Evolutionary conservation across 306 rosid species (phyloP).

Genomic region (Astragalus membranaceus): DNA sequence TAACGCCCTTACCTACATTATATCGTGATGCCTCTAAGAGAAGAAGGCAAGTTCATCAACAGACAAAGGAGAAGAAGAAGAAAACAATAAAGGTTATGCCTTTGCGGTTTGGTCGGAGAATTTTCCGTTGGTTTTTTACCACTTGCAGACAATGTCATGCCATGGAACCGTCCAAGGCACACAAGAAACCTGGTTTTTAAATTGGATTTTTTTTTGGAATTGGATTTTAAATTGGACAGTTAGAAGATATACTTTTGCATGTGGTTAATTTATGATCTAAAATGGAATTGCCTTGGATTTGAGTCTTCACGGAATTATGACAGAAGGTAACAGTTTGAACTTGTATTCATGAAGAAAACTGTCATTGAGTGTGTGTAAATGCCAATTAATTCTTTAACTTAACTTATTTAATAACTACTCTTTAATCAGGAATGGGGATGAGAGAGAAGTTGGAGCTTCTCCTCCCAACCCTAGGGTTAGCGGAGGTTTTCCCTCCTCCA

Average conservation of each 20-base stretch:
- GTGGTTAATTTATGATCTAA: background rate
- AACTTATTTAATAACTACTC: too few species aligned
- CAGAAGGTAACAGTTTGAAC: background rate
- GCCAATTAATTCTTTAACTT: too few species aligned
- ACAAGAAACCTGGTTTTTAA: background rate
- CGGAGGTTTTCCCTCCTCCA: too few species aligned
- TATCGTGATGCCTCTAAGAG: conserved; percentile 47
- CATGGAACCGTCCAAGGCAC: conserved; percentile 45
- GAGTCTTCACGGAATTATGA: background rate
- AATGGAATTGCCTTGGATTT: background rate
- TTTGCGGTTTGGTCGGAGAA: conserved; percentile 33
- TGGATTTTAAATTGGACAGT: background rate
- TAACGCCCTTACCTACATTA: conserved; percentile 48
- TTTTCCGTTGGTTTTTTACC: conserved; percentile 64
- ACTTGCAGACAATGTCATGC: conserved; percentile 71
- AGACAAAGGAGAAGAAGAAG: background rate
- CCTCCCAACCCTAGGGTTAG: too few species aligned
- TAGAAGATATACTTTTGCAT: background rate
- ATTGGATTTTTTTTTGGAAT: too few species aligned
- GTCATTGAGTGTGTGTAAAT: background rate
- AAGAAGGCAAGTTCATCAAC: conserved; percentile 14
- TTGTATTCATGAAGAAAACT: background rate
- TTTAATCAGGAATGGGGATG: too few species aligned
- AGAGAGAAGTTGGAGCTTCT: too few species aligned
- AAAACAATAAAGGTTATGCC: background rate